Base-by-base conservation (phyloP, 139 green algal genomes). In the Tetraselmis striata region DNA sequence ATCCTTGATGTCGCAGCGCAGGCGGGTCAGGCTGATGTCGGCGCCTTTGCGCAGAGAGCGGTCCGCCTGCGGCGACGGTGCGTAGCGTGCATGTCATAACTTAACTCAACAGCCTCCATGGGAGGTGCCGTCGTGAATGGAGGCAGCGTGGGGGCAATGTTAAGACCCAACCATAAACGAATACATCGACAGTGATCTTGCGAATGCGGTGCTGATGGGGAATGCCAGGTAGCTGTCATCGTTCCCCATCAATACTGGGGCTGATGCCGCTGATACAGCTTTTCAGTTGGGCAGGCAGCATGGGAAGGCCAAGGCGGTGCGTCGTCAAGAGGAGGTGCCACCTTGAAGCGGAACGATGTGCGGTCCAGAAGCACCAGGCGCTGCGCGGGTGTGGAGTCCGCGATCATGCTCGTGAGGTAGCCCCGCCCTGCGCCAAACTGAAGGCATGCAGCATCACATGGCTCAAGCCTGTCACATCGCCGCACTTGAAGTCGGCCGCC, bases 341-440 rank as follows among this genome's bases (percentile, higher is more conserved):
- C 45, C 79, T 84, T 83, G 45, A 90, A 81, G 11, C 76, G 59
- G 18, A 67, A 67, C 59, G 76, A 26, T 32, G 31, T 31, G 26
- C 84, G 30, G 30, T 86, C 83, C 0, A 85, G 32, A 0, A 78
- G 83, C 30, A 86, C 28, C 59, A 85, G 82, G 29, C 79, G 24
- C 25, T 11, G 1, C 25, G 80, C 79, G 2, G 67, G 80, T 1
- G 28, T 76, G 31, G 75, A 82, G 27, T 59, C 76, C 31, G 78
- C 80, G 75, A 93, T 80, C 82, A 84, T 88, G 76, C n/a, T 67
- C 23, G 79, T 86, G 23, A 96, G 87, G 81, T 95, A 95, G n/a
- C 87, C 93, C 58, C 90, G 92, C 32, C 93, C 93, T 0, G 92
- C 92, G 0, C 93, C 92, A 84, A 94, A 90, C 84, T 96, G 90